Evolutionary conservation across 371 early-diverging fungal genomes (phyloP).

Genomic region (Fennellomyces sp.): DNA sequence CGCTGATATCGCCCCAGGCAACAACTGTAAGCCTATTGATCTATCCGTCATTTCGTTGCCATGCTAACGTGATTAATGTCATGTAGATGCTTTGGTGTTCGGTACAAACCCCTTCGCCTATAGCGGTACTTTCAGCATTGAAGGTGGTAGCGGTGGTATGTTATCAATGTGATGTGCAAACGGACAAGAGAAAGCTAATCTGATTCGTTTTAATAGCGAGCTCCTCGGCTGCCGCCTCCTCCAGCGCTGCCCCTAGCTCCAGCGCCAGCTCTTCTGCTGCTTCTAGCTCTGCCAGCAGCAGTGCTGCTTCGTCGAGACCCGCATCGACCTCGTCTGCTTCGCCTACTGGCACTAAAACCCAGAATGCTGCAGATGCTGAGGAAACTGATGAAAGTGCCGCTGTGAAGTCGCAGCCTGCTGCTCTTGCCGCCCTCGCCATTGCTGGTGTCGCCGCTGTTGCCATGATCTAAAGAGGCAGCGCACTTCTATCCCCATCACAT

Average conservation of each 20-base stretch:
- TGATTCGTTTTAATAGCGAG: too few relatives aligned
- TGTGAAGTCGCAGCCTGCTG: slow-evolving; percentile 16
- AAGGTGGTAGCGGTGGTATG: slow-evolving; percentile 21
- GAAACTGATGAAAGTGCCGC: slow-evolving; percentile 11
- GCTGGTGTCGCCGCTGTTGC: slow-evolving; percentile 23
- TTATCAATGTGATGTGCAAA: background rate
- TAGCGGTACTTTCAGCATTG: slow-evolving; percentile 44
- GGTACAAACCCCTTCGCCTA: slow-evolving; percentile 34
- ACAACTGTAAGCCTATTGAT: slow-evolving; percentile 43
- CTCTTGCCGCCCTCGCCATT: slow-evolving; percentile 19
- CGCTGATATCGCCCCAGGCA: slow-evolving; percentile 30
- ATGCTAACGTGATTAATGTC: background rate
- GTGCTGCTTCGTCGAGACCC: slow-evolving; percentile 14
- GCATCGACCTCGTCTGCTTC: slow-evolving; percentile 4
- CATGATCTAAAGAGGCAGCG: slow-evolving; percentile 12
- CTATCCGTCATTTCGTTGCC: background rate
- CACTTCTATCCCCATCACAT: background rate
- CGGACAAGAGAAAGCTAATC: background rate
- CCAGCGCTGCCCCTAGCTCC: slow-evolving; percentile 8
- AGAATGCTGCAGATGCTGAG: slow-evolving; percentile 1
- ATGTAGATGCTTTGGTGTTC: slow-evolving; percentile 35
- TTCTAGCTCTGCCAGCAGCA: slow-evolving; percentile 7
- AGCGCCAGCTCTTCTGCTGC: slow-evolving; percentile 1
- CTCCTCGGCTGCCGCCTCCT: slow-evolving; percentile 1
- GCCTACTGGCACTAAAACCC: background rate